Evolutionary conservation across 1,139 yeast genomes (phyloP).

Genomic region (Candida neerlandica): DNA sequence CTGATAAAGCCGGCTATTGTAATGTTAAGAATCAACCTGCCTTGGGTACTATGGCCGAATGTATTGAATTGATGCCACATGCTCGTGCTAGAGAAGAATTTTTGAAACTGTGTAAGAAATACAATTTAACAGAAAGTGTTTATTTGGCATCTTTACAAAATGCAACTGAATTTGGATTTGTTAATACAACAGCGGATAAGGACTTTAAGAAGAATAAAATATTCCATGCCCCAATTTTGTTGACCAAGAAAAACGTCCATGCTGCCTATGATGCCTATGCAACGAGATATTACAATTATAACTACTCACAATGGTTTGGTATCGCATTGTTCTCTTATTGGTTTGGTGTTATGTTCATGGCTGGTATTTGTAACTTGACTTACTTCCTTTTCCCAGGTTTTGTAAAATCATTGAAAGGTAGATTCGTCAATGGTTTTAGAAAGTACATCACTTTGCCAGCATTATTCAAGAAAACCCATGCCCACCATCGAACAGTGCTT

Average conservation of each 20-base stretch:
- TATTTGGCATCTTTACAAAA: slow-evolving; percentile 36
- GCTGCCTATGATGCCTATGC: slow-evolving; percentile 41
- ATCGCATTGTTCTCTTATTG: slow-evolving; percentile 51
- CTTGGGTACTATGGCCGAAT: slow-evolving; percentile 43
- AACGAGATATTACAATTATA: slow-evolving; percentile 43
- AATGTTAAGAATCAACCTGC: slow-evolving; percentile 38
- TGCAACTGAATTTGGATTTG: slow-evolving; percentile 38
- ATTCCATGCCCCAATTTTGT: slow-evolving; percentile 35
- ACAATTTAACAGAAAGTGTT: slow-evolving; percentile 29
- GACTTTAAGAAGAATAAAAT: slow-evolving; percentile 27
- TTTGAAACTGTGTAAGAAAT: slow-evolving; percentile 26
- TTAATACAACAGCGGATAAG: slow-evolving; percentile 28
- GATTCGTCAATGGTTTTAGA: slow-evolving; percentile 40
- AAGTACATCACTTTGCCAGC: slow-evolving; percentile 52
- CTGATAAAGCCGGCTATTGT: slow-evolving; percentile 34
- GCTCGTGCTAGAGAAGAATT: slow-evolving; percentile 27
- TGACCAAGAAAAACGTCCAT: slow-evolving; percentile 24
- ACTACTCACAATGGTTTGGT: slow-evolving; percentile 52
- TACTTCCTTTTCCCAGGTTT: slow-evolving; percentile 39
- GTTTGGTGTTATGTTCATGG: slow-evolving; percentile 44
- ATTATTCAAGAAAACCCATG: slow-evolving; percentile 42
- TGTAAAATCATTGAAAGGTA: slow-evolving; percentile 33
- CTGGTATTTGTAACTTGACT: slow-evolving; percentile 42
- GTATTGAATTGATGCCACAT: slow-evolving; percentile 30
- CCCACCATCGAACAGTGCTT: slow-evolving; percentile 34